Conservation (phyloP, 352 stramenopile genomes). For the Globisporangium takayamanum region DNA sequence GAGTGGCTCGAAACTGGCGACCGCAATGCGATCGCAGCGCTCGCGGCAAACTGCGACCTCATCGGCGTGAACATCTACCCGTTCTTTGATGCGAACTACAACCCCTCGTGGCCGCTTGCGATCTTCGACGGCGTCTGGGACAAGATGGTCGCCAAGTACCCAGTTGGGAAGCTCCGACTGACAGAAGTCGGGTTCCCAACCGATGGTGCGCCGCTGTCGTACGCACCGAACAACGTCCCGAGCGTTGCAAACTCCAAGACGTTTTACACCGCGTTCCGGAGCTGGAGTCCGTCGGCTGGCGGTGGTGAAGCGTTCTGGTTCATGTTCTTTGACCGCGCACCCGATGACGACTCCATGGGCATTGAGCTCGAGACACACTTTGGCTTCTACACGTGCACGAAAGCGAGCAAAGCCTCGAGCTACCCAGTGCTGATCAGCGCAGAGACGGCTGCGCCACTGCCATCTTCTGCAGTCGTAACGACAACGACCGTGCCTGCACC, state of each 20-base stretch:
- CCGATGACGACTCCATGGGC: constrained; percentile 40
- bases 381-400: constrained; percentile 54
- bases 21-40: constrained; percentile 29
- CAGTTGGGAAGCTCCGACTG: constrained; percentile 44
- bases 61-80: constrained; percentile 78
- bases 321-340: constrained; percentile 65
- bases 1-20: constrained; percentile 43
- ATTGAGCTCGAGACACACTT: constrained; percentile 65
- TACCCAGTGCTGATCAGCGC: constrained; percentile 29
- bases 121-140: constrained; percentile 61
- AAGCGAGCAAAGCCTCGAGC: constrained; percentile 25
- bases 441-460: constrained; percentile 1
- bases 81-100: constrained; percentile 65
- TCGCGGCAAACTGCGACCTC: constrained; percentile 57
- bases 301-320: constrained; percentile 73
- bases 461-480: background rate
- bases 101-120: constrained; percentile 26
- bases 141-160: constrained; percentile 39
- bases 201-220: constrained; percentile 21
- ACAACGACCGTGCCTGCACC: background rate
- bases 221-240: constrained; percentile 37
- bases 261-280: constrained; percentile 61
- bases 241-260: constrained; percentile 36
- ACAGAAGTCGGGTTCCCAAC: constrained; percentile 66
- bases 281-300: constrained; percentile 41